Conservation (phyloP, 2,329 filamentous ascomycete genomes). For the Colletotrichum abscissum region DNA sequence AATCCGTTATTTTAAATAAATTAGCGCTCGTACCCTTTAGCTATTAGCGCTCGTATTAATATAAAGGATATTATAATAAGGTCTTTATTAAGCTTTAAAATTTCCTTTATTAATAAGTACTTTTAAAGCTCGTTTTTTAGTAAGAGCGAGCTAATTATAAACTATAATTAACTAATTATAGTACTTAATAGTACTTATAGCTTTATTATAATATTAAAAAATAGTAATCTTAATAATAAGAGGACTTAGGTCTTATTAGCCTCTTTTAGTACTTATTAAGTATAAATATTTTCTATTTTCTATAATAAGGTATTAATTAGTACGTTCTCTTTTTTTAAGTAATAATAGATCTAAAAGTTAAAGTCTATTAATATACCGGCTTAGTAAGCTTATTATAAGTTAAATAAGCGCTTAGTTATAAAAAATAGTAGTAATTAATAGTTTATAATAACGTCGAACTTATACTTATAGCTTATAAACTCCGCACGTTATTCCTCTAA, state of each 20-base stretch:
- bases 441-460: accelerated
- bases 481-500: accelerated
- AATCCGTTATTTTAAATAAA: too few relatives aligned
- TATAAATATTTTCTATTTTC: accelerated
- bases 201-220: accelerated
- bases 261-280: too few relatives aligned
- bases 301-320: accelerated
- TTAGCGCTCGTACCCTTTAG: too few relatives aligned
- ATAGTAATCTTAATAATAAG: accelerated
- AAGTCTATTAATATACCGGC: accelerated
- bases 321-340: accelerated
- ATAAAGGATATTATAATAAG: too few relatives aligned
- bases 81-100: too few relatives aligned
- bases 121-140: too few relatives aligned
- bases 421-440: accelerated
- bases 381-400: accelerated
- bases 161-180: too few relatives aligned
- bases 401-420: accelerated
- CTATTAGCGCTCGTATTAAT: too few relatives aligned
- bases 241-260: too few relatives aligned
- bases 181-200: accelerated
- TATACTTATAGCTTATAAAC: accelerated
- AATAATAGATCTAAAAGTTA: too few relatives aligned
- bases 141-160: accelerated
- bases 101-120: too few relatives aligned